A percentile compares a stretch with the other conserved stretches of the same genome.
phyloP scores from a whole-genome alignment of 495 filamentous ascomycete species.

The Lineolata rhizophorae region DNA sequence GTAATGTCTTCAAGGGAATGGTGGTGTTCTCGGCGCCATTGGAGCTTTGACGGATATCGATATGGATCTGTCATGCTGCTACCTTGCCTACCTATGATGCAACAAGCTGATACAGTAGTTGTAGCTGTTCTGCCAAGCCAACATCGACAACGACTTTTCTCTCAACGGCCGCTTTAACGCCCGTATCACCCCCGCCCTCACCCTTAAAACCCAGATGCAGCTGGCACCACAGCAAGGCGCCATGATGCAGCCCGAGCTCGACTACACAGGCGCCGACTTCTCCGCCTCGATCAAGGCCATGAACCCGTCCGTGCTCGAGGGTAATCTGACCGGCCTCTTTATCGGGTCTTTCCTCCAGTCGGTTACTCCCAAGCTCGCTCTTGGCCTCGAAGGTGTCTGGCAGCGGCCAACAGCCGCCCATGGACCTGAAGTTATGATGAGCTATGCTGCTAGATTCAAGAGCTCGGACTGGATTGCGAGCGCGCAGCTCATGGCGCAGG shows the following conservation, averaged over 20 bases:
- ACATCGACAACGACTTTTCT: conserved; percentile 69
- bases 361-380: conserved; percentile 63
- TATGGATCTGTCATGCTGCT: too few relatives aligned
- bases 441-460: conserved; percentile 80
- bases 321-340: conserved; percentile 80
- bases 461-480: conserved; percentile 76
- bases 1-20: too few relatives aligned
- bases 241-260: conserved; percentile 77
- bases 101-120: neutral
- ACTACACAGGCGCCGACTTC: conserved; percentile 86
- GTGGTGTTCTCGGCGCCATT: too few relatives aligned
- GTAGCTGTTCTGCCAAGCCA: conserved; percentile 88
- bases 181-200: conserved; percentile 51
- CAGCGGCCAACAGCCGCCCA: conserved; percentile 57
- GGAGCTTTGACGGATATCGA: too few relatives aligned
- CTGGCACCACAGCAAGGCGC: conserved; percentile 49
- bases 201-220: conserved; percentile 69
- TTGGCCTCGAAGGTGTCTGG: conserved; percentile 88
- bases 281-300: conserved; percentile 73
- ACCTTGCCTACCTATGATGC: too few relatives aligned
- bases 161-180: conserved; percentile 75
- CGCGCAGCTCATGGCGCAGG: conserved; percentile 63
- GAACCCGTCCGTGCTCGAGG: conserved; percentile 83
- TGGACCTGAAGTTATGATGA: conserved; percentile 63
- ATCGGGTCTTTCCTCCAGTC: conserved; percentile 91